Evolutionary conservation across 352 stramenopile genomes (phyloP), one percentile per base, ranked within the genome.

Genomic region (Aphanomyces euteiches): DNA sequence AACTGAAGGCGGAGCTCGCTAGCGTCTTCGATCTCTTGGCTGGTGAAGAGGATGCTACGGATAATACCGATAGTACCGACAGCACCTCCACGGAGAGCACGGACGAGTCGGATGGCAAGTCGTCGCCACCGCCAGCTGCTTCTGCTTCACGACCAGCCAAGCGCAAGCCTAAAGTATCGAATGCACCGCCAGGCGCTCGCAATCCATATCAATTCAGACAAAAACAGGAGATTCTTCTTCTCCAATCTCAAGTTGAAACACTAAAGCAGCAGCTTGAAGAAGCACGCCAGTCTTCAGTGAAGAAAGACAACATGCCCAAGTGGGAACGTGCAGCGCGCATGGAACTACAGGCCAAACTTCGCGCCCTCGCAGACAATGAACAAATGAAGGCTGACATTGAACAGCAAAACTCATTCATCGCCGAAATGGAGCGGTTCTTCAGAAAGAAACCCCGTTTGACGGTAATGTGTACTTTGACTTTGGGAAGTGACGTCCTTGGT

Each of bases 181-280:
- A 37, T 40, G 54, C 54, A n/a, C 54, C 54, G 28, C 15, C 54
- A n/a, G 54, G 43, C 6, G 59, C 59, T 36, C 41, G 43, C 5
- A 67, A 67, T 45, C 41, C 54, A 45, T 67, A 56, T 38, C 59
- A 67, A 40, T 67, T 67, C 41, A 17, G 41, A 5, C 59, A 67
- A 34, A 48, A 50, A n/a, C 59, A 67, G 21, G 59, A 67, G 21
- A 67, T 67, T 45, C 41, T 43, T n/a, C n/a, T 56, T 7, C 59
- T 67, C 19, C 59, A 50, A 19, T 21, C 41, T 4, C 39, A 67
- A 34, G 59, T 67, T 7, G 41, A 48, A 8, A 50, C 59, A 39
- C 21, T 67, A 28, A 37, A 67, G 37, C 19, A 8, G 5, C 59
- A 50, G 39, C 28, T 67, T 10, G 19, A 28, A 17, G 39, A 38